phyloP scores from a whole-genome alignment of 2,329 filamentous ascomycete species.

The Aspergillus novoparasiticus region DNA sequence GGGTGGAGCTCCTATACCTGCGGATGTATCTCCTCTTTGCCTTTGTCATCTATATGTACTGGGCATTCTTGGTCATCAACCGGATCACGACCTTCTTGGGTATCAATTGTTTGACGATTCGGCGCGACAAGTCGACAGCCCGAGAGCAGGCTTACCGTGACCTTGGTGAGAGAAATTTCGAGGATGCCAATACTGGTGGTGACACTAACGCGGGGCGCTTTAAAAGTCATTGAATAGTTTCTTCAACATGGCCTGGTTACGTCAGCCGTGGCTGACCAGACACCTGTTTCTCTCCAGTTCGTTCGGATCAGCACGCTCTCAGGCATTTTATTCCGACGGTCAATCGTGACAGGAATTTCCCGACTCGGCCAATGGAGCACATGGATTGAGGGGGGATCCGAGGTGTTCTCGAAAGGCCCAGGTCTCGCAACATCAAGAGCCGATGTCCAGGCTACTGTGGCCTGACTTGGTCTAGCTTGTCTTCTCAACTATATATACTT shows the following conservation, averaged over 20 bases:
- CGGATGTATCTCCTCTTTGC: constrained; percentile 83
- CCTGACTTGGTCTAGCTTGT: background rate
- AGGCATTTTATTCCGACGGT: background rate
- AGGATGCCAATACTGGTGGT: constrained; percentile 10
- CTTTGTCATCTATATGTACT: constrained; percentile 82
- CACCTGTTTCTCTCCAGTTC: background rate
- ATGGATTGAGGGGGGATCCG: background rate
- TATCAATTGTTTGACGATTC: constrained; percentile 92
- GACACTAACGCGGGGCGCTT: constrained; percentile 20
- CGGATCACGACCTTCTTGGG: constrained; percentile 90
- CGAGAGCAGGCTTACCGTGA: constrained; percentile 40
- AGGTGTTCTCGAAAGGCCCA: background rate
- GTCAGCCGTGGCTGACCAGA: background rate
- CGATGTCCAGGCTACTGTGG: background rate
- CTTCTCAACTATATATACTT: constrained; percentile 7
- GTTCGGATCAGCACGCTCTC: background rate
- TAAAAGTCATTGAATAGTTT: constrained; percentile 23
- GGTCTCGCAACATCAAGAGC: background rate
- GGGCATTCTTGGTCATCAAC: constrained; percentile 87
- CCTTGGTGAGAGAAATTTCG: constrained; percentile 30
- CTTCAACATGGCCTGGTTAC: background rate
- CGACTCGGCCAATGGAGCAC: background rate
- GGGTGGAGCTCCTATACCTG: constrained; percentile 77
- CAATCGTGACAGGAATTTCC: background rate
- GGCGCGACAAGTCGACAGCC: constrained; percentile 36